Conservation (phyloP, 176 grass and related monocot genomes). For the Poa pratensis region DNA sequence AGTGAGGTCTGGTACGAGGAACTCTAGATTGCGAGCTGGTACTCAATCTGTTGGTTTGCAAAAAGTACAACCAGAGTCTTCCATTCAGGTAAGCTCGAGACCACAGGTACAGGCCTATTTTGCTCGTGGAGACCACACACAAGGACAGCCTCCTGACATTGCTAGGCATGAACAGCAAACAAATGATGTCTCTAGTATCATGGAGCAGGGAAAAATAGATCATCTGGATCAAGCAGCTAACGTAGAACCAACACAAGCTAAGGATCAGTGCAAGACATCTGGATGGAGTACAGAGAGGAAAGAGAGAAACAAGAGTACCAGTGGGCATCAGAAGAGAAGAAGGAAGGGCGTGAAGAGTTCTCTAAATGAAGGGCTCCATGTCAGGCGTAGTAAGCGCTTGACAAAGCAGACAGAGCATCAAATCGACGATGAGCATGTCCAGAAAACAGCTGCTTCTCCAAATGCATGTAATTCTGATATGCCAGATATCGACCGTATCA, state of each 20-base stretch:
- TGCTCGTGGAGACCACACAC: not conserved
- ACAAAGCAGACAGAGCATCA: conserved; percentile 24
- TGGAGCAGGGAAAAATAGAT: conserved; percentile 12
- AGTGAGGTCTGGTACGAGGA: not conserved
- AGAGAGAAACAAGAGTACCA: conserved; percentile 23
- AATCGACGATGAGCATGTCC: conserved; percentile 31
- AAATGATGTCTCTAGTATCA: conserved; percentile 17
- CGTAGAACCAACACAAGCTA: conserved; percentile 22
- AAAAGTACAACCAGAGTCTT: conserved; percentile 23
- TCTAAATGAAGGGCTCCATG: conserved; percentile 31
- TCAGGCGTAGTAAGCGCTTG: conserved; percentile 46
- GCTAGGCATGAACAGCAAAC: not conserved
- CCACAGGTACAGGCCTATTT: conserved; percentile 11
- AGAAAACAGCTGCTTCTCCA: conserved; percentile 35
- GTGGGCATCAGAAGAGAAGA: conserved; percentile 25
- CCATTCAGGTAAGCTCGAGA: conserved; percentile 9
- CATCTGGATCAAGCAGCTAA: not conserved
- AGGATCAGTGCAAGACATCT: conserved; percentile 30
- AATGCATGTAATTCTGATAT: conserved; percentile 35
- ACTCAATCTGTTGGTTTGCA: conserved; percentile 1
- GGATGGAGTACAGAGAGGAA: conserved; percentile 40
- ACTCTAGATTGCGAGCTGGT: conserved; percentile 20
- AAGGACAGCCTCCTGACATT: conserved; percentile 15
- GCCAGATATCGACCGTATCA: conserved; percentile 39
- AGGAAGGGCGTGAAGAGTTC: conserved; percentile 13